These are phyloP conservation scores for Pythium angustatum DNA, from an alignment of 352 stramenopile genomes.

Conservation along the genomic window DNA sequence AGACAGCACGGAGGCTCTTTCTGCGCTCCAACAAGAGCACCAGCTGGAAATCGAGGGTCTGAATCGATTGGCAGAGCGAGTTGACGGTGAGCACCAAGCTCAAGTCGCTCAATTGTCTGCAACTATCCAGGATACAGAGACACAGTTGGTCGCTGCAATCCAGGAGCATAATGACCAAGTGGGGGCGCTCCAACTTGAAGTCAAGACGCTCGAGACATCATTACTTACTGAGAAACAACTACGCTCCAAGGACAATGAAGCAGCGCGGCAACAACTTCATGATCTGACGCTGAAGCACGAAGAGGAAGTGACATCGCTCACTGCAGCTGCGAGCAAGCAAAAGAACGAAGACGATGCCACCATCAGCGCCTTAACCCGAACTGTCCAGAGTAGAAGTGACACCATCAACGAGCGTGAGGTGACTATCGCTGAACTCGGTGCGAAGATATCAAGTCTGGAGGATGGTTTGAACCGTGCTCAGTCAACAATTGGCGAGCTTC, in stretches of 20 bases:
- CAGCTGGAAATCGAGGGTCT: neutral
- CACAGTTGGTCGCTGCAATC: neutral
- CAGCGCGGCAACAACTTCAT: neutral
- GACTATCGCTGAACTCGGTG: conserved; percentile 8
- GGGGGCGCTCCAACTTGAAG: neutral
- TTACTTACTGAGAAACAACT: neutral
- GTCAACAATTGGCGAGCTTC: neutral
- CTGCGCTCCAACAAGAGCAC: neutral
- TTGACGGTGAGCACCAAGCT: neutral
- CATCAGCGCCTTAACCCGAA: neutral
- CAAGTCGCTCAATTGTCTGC: neutral
- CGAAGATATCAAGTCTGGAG: conserved; percentile 4
- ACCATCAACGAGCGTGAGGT: conserved; percentile 7
- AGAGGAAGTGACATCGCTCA: neutral
- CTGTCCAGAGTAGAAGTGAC: neutral
- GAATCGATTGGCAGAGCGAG: neutral
- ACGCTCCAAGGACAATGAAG: neutral
- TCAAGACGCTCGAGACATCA: neutral
- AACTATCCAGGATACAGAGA: neutral
- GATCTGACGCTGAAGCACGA: neutral
- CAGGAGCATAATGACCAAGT: neutral
- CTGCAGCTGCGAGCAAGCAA: neutral
- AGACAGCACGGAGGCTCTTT: neutral
- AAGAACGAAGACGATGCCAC: neutral
- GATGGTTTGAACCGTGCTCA: neutral